phyloP scores from a whole-genome alignment of 1,284 basidiomycete species.

The Sporisorium sorghi region DNA sequence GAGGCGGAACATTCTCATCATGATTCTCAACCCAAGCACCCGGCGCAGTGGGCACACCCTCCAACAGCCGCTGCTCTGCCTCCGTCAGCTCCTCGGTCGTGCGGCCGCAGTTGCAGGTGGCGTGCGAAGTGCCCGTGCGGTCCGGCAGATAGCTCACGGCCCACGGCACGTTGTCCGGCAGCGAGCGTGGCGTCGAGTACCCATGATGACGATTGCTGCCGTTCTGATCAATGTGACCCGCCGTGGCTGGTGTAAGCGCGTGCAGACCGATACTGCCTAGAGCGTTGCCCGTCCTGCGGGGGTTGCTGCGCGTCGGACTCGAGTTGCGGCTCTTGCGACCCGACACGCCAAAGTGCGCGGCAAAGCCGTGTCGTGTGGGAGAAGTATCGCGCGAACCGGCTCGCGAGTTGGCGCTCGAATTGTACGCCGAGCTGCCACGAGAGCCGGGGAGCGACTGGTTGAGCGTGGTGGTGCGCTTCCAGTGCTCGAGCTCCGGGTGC shows the following conservation, averaged over 20 bases:
- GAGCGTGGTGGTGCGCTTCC: conserved; percentile 60
- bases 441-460: conserved; percentile 52
- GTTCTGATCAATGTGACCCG: conserved; percentile 50
- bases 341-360: conserved; percentile 34
- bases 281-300: conserved; percentile 36
- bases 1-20: conserved; percentile 43
- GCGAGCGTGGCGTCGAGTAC: conserved; percentile 53
- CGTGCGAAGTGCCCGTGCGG: conserved; percentile 60
- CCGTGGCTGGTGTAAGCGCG: conserved; percentile 47
- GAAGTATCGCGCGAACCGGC: conserved; percentile 52
- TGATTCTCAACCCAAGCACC: conserved; percentile 59
- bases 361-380: conserved; percentile 57
- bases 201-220: conserved; percentile 44
- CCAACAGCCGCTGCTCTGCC: conserved; percentile 62
- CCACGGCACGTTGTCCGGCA: conserved; percentile 64
- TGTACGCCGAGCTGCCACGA: conserved; percentile 43
- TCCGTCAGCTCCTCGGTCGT: conserved; percentile 61
- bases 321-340: conserved; percentile 53
- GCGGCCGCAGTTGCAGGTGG: conserved; percentile 65
- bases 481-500: conserved; percentile 57
- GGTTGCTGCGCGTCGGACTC: conserved; percentile 42
- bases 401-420: conserved; percentile 46
- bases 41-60: conserved; percentile 65
- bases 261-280: conserved; percentile 48
- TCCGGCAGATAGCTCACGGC: conserved; percentile 60